phyloP scores from a whole-genome alignment of 2,329 filamentous ascomycete species.

The Talaromyces sp. region DNA sequence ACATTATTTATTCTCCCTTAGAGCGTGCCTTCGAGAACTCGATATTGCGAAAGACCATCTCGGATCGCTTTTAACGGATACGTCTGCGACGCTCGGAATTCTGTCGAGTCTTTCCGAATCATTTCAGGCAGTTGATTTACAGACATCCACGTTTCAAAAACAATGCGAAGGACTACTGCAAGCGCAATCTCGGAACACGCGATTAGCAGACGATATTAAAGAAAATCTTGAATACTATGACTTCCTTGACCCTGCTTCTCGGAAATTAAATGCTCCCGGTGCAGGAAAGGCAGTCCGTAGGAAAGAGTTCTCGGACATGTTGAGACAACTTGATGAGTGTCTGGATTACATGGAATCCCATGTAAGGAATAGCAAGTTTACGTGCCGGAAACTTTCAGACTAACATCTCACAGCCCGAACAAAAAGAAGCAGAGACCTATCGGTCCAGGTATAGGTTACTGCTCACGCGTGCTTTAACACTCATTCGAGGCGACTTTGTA shows the following conservation, averaged over 20 bases:
- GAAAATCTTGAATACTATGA: slow-evolving; percentile 92
- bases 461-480: slow-evolving; percentile 61
- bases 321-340: slow-evolving; percentile 81
- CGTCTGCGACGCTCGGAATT: slow-evolving; percentile 67
- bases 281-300: slow-evolving; percentile 79
- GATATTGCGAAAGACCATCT: slow-evolving; percentile 76
- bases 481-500: slow-evolving; percentile 62
- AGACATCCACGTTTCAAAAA: slow-evolving; percentile 87
- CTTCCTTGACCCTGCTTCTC: slow-evolving; percentile 84
- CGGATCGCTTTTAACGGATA: slow-evolving; percentile 69
- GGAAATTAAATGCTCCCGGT: slow-evolving; percentile 84
- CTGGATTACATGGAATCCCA: slow-evolving; percentile 88
- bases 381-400: neutral
- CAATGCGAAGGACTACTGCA: slow-evolving; percentile 83
- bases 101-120: slow-evolving; percentile 75
- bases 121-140: slow-evolving; percentile 79
- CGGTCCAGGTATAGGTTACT: slow-evolving; percentile 80
- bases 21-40: slow-evolving; percentile 74
- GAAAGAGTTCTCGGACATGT: slow-evolving; percentile 79
- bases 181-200: slow-evolving; percentile 73
- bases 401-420: slow-evolving; percentile 54
- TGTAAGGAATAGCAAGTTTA: slow-evolving; percentile 44
- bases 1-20: slow-evolving; percentile 24
- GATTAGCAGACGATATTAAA: slow-evolving; percentile 75
- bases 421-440: slow-evolving; percentile 83